Conservation (phyloP, 768 basidiomycete species). For the Lactifluus rugatus region DNA sequence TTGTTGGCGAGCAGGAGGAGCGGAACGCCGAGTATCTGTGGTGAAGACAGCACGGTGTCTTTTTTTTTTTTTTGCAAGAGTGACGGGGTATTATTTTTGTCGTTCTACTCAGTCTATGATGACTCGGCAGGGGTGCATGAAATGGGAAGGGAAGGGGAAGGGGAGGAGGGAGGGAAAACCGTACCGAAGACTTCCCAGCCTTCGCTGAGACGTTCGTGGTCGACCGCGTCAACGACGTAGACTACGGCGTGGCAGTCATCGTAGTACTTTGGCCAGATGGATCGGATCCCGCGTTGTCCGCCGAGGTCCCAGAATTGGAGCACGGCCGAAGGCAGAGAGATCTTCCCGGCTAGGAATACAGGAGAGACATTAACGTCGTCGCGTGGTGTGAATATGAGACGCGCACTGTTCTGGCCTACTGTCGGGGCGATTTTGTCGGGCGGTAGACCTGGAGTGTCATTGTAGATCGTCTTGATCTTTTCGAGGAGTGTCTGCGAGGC, state of each 20-base stretch:
- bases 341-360: conserved; percentile 81
- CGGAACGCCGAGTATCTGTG: conserved; percentile 83
- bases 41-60: conserved; percentile 81
- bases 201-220: conserved; percentile 80
- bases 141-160: background rate
- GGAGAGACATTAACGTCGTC: no score
- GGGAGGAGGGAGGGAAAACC: conserved; percentile 23
- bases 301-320: conserved; percentile 97
- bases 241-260: conserved; percentile 96
- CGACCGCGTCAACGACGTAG: conserved; percentile 90
- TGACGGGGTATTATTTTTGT: no score
- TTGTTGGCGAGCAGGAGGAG: conserved; percentile 93
- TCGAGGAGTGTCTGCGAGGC: conserved; percentile 66
- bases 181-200: conserved; percentile 97
- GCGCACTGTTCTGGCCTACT: conserved; percentile 93
- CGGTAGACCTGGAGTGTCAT: conserved; percentile 73
- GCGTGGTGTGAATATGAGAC: no score
- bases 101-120: no score
- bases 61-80: no score
- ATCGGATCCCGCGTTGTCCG: conserved; percentile 86
- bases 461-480: conserved; percentile 90
- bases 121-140: no score
- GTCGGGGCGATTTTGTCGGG: conserved; percentile 94
- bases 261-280: conserved; percentile 92
- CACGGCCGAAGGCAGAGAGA: conserved; percentile 85